Conservation (phyloP, 257 asterid species). For the Osmanthus fragrans region DNA sequence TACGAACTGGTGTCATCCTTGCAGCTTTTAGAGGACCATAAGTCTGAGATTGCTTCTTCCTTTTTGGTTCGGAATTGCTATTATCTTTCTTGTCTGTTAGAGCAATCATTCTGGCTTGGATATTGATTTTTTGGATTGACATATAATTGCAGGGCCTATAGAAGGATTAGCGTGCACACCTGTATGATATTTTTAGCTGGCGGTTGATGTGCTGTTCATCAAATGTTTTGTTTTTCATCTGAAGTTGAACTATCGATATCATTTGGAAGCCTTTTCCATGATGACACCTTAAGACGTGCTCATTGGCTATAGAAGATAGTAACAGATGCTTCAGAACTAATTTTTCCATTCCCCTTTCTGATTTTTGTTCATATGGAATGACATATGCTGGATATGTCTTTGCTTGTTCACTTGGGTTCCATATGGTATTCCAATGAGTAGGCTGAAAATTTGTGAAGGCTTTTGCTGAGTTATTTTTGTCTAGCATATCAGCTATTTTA, state of each 20-base stretch:
- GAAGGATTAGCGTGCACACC: constrained; percentile 97
- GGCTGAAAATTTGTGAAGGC: constrained; percentile 34
- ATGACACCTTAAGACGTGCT: constrained; percentile 58
- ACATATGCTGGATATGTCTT: neutral
- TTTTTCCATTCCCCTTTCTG: constrained; percentile 33
- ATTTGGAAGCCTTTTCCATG: constrained; percentile 65
- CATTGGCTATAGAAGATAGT: constrained; percentile 64
- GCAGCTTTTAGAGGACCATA: constrained; percentile 2
- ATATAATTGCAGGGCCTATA: constrained; percentile 98
- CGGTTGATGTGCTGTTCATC: constrained; percentile 99
- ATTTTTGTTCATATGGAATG: constrained; percentile 34
- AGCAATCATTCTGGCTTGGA: constrained; percentile 54
- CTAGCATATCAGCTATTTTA: neutral
- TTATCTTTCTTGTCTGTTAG: constrained; percentile 37
- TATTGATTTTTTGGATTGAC: constrained; percentile 96
- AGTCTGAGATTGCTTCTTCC: constrained; percentile 8
- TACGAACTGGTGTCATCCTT: neutral
- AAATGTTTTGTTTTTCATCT: constrained; percentile 90
- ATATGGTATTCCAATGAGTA: constrained; percentile 37
- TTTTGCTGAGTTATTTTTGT: constrained; percentile 25
- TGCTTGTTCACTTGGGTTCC: constrained; percentile 36
- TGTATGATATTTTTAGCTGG: constrained; percentile 93
- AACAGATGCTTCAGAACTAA: constrained; percentile 42
- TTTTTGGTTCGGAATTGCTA: constrained; percentile 31
- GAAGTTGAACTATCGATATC: constrained; percentile 57